Evolutionary conservation across 2,329 filamentous ascomycete species (phyloP), one percentile per base, ranked within the genome.

Genomic region (Grosmannia clavigera): DNA sequence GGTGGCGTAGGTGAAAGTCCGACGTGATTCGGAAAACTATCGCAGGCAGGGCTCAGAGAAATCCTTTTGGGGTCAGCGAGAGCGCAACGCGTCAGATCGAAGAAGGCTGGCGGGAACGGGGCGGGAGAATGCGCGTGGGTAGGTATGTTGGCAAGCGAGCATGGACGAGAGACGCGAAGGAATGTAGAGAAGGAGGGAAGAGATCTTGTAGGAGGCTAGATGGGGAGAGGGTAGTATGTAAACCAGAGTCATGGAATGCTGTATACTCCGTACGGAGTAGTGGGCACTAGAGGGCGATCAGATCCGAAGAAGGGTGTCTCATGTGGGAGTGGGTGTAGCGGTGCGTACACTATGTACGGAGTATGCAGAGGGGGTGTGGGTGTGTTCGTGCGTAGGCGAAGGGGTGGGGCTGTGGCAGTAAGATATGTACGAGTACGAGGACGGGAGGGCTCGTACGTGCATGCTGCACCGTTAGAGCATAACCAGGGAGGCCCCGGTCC

Each of bases 241-340:
- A 50, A 19, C 40, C 55, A 57, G 43, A 57, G 43, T 29, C 29
- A 31, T 51, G 46, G 43, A 51, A 52, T 58, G 55, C 55, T 16
- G 46, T 29, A 22, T 22, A 22, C 22, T 22, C 22, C 22, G 35
- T 56, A 29, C 50, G 25, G 12, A 52, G 53, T 25, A 33, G 40
- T 57, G 55, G 55, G 33, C 55, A 57, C 55, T 56, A 56, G 38
- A 56, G 55, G 55, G 43, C 55, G 55, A 57, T 57, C 40, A 57
- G 55, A 57, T 57, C 55, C 55, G 43, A 50, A 31, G 38, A 43
- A 43, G 54, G 40, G 55, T 48, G 55, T 57, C 27, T 50, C 55
- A 50, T n/a, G 55, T 46, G 38, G 55, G 25, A 56, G 55, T 57
- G 55, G 35, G 19, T 27, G 46, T 50, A 50, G 10, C 9, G 3